phyloP scores from a whole-genome alignment of 192 early-diverging fungal species.

The Backusella mclennaniae region DNA sequence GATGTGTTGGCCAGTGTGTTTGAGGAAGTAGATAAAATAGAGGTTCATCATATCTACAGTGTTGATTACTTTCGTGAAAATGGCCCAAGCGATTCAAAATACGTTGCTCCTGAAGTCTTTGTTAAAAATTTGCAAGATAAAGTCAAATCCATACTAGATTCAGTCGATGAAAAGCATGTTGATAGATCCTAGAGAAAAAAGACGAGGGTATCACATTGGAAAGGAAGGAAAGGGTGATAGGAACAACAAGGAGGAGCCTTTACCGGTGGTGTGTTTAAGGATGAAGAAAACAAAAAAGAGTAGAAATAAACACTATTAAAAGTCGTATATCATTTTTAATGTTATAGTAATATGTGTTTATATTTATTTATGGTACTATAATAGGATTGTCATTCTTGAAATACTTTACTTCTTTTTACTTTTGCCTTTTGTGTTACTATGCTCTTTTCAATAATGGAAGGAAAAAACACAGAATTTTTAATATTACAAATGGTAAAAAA shows the following conservation, averaged over 20 bases:
- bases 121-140: not conserved
- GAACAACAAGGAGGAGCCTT: not conserved
- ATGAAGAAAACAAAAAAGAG: no score
- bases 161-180: not conserved
- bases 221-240: not conserved
- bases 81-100: not conserved
- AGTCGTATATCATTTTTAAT: no score
- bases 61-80: constrained; percentile 17
- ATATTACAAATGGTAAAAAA: no score
- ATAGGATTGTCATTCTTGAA: no score
- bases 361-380: no score
- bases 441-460: no score
- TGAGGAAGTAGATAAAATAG: constrained; percentile 4
- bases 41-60: constrained; percentile 6
- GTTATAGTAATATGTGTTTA: no score
- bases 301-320: no score
- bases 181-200: not conserved
- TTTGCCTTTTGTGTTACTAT: no score
- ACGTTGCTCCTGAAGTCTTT: not conserved
- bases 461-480: no score
- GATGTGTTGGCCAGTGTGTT: not conserved
- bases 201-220: not conserved
- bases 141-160: not conserved
- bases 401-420: no score
- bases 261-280: not conserved